Evolutionary conservation across 2,329 filamentous ascomycete genomes (phyloP).

Genomic region (Venturia nashicola): DNA sequence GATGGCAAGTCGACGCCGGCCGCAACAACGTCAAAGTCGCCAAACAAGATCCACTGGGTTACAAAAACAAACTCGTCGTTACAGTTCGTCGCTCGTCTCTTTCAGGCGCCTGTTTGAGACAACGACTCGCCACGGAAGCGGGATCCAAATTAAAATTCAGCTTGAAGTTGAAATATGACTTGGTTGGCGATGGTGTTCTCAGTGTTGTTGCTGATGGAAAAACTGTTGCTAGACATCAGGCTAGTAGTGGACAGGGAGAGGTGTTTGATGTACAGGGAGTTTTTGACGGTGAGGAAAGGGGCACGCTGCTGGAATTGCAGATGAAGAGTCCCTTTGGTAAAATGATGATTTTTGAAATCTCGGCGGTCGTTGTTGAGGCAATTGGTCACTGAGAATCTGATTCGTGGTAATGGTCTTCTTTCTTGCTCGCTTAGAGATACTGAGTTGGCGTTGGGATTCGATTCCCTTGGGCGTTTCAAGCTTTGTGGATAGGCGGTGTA

Average conservation of each 20-base stretch:
- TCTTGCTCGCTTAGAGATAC: too few relatives aligned
- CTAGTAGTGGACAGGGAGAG: background rate
- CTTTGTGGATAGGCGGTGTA: too few relatives aligned
- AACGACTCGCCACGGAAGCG: background rate
- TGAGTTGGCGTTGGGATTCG: too few relatives aligned
- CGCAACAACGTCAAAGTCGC: background rate
- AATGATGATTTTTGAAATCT: background rate
- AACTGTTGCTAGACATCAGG: background rate
- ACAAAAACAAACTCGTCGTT: background rate
- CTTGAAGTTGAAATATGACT: background rate
- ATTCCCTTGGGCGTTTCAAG: too few relatives aligned
- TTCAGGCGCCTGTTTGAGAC: background rate
- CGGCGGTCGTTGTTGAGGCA: background rate
- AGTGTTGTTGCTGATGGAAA: background rate
- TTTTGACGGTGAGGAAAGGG: background rate
- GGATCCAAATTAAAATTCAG: background rate
- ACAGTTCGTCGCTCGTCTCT: background rate
- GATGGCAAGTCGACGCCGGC: background rate
- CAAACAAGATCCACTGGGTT: background rate
- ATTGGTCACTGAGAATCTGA: background rate
- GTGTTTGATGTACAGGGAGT: background rate
- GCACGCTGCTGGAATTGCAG: background rate
- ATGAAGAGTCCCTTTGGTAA: conserved; percentile 1
- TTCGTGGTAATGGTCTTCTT: background rate
- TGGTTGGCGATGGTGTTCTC: background rate